Base-by-base conservation (phyloP, 1,284 basidiomycete species). In the Cerrena zonata region DNA sequence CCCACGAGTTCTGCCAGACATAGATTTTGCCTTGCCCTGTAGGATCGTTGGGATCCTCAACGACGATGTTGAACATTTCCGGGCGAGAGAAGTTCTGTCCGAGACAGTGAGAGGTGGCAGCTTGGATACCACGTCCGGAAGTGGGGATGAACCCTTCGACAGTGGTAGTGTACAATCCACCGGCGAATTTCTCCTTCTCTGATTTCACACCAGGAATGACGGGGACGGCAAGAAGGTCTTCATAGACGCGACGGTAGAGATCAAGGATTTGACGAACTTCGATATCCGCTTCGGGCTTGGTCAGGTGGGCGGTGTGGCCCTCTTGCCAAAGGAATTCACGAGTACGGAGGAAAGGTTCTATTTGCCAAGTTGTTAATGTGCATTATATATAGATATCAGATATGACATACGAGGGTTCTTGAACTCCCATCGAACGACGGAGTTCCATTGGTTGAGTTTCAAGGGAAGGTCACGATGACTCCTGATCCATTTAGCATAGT, bases 261-360 rank as follows among this genome's bases (percentile, higher is more conserved):
- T 96, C 93, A 61, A 99, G 86, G 62, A 99, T 99, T 56, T 95
- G 80, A 42, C 79, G 82, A 11, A 99, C 95, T 73, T 99, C 96
- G 55, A 74, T 75, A 65, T 92, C 94, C 36, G 95, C 95, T 69
- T 96, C 94, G 12, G 77, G 65, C 68, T 94, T 89, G 59, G 89
- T 91, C 48, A 96, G 77, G 72, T 90, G 86, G 2, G 95, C 96
- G 4, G 96, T 98, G 77, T 99, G 95, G 43, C 95, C 95, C 72
- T 99, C 96, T 74, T 99, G 95, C 95, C 96, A 99, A 30, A 99
- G 76, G 80, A 98, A 99, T 74, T 99, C 95, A 64, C 96, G 91
- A 2, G 96, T 99, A 56, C 95, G 92, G 39, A 99, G 80, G 89
- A 99, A 99, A 2, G 95, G 95, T 72, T 99, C 85, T 89, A 36